Conservation (phyloP, 208 protist species). For the Leishmania martiniquensis region DNA sequence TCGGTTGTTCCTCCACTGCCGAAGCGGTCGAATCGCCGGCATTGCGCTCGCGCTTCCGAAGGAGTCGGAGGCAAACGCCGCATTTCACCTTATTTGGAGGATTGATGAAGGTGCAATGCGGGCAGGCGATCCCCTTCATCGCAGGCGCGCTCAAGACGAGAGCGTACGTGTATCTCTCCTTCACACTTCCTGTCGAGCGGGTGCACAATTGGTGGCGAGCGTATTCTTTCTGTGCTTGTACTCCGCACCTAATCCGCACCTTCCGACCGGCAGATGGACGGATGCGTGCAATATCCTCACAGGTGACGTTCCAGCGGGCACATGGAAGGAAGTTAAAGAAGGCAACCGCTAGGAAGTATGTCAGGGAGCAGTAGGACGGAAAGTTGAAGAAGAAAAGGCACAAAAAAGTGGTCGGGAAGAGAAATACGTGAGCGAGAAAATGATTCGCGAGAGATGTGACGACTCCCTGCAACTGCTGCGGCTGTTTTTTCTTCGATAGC, state of each 20-base stretch:
- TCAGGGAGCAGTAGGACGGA: too few species aligned
- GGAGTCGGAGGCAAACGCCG: conserved; percentile 53
- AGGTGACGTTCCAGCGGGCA: neutral
- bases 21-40: neutral
- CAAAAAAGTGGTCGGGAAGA: neutral
- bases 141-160: neutral
- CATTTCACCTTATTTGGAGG: conserved; percentile 42
- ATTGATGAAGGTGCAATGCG: conserved; percentile 76
- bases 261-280: too few species aligned
- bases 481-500: too few species aligned
- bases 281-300: neutral
- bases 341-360: neutral
- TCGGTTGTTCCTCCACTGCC: neutral
- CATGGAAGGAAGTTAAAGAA: neutral
- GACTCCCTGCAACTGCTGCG: neutral
- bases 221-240: neutral
- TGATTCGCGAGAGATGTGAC: neutral
- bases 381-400: neutral
- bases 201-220: neutral
- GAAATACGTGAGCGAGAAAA: neutral
- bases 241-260: neutral
- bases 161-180: neutral
- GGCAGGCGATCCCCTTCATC: conserved; percentile 44
- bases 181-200: too few species aligned
- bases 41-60: conserved; percentile 39